A percentile compares a stretch with the other conserved stretches of the same genome.
Evolutionary conservation across 108 stramenopile genomes (phyloP).

Genomic region (Nitzschia inconspicua): DNA sequence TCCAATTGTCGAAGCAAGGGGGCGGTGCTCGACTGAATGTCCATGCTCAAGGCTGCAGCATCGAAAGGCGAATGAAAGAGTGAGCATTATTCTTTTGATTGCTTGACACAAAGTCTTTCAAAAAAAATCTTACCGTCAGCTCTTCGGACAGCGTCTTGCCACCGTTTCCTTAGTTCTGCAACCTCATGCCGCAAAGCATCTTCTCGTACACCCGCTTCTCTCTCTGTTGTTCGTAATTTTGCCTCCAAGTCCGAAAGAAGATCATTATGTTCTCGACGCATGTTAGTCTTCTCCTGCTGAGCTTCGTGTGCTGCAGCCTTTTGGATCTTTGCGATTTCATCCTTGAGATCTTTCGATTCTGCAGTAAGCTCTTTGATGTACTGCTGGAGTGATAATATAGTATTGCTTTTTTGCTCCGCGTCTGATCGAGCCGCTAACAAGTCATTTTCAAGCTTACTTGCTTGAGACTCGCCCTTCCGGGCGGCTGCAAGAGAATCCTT

Average conservation of each 20-base stretch:
- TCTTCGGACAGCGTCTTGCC: constrained; percentile 85
- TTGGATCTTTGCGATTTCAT: constrained; percentile 45
- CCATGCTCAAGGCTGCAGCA: constrained; percentile 64
- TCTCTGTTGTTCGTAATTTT: constrained; percentile 69
- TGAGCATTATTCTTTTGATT: background rate
- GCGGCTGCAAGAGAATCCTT: constrained; percentile 57
- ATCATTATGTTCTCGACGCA: constrained; percentile 66
- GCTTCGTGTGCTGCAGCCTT: constrained; percentile 53
- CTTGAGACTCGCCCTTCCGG: constrained; percentile 62
- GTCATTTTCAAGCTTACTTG: constrained; percentile 63
- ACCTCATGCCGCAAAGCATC: constrained; percentile 84
- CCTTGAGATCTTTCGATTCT: constrained; percentile 48
- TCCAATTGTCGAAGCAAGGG: constrained; percentile 79
- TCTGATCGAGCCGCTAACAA: constrained; percentile 52
- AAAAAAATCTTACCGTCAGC: constrained; percentile 51
- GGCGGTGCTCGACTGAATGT: constrained; percentile 77
- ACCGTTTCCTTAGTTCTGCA: constrained; percentile 71
- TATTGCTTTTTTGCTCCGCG: constrained; percentile 48
- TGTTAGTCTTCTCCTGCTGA: constrained; percentile 49
- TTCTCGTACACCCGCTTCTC: constrained; percentile 74
- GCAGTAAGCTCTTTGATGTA: constrained; percentile 62
- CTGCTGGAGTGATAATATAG: constrained; percentile 62
- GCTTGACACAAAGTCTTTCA: background rate
- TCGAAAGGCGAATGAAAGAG: background rate
- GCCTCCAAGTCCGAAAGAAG: constrained; percentile 61